A percentile compares a stretch with the other conserved stretches of the same genome.
Evolutionary conservation across 768 basidiomycete genomes (phyloP).

Genomic region (Sutorius australiensis): DNA sequence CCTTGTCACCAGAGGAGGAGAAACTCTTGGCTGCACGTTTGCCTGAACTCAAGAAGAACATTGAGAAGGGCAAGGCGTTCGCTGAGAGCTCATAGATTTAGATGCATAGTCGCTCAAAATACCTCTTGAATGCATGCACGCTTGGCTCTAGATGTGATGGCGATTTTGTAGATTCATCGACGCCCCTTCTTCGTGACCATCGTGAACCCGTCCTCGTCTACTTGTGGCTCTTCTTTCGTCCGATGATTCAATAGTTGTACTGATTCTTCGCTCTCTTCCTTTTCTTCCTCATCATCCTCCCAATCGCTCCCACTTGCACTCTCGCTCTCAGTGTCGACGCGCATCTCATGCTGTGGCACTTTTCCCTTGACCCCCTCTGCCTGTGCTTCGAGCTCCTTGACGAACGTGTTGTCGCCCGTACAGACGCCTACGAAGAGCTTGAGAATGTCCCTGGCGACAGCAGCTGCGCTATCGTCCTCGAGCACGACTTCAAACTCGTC

Average conservation of each 20-base stretch:
- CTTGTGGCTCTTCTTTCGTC: conserved; percentile 54
- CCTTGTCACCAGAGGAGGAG: conserved; percentile 77
- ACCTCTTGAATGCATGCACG: conserved; percentile 18
- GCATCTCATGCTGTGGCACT: conserved; percentile 47
- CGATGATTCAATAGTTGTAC: conserved; percentile 46
- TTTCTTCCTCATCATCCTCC: conserved; percentile 36
- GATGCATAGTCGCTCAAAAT: conserved; percentile 16
- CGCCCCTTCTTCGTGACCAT: conserved; percentile 61
- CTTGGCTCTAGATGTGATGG: not conserved
- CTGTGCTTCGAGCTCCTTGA: conserved; percentile 59
- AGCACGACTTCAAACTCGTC: conserved; percentile 85
- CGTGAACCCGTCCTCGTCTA: conserved; percentile 94
- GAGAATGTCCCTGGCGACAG: conserved; percentile 70
- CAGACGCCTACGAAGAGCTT: conserved; percentile 58
- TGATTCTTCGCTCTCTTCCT: conserved; percentile 43
- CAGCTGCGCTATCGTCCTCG: conserved; percentile 80
- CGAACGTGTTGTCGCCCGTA: conserved; percentile 43
- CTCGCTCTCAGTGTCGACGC: conserved; percentile 30
- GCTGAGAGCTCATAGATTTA: conserved; percentile 42
- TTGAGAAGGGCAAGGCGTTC: conserved; percentile 88
- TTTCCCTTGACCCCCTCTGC: conserved; percentile 58
- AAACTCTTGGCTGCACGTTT: conserved; percentile 81
- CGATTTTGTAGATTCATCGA: conserved; percentile 25
- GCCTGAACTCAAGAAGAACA: conserved; percentile 96
- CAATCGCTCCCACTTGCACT: conserved; percentile 43